A percentile compares a stretch with the other conserved stretches of the same genome.
Evolutionary conservation across 2,329 filamentous ascomycete genomes (phyloP).

Genomic region (Epichloe hybrida): DNA sequence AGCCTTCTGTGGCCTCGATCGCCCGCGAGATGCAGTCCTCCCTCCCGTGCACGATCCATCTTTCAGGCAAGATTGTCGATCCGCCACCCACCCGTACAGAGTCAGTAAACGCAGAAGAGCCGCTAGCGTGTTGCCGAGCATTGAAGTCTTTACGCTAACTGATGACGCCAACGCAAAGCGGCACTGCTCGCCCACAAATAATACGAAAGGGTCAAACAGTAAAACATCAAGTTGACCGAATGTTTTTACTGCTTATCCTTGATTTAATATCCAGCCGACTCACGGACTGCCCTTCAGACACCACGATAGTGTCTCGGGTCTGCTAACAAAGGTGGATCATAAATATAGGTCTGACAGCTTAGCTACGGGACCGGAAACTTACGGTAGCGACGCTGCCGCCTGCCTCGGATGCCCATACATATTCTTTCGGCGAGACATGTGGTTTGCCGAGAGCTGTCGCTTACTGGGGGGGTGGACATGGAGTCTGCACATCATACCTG

Average conservation of each 20-base stretch:
- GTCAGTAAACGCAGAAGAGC: background rate
- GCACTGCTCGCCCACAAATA: background rate
- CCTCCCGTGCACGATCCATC: background rate
- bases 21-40: background rate
- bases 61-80: background rate
- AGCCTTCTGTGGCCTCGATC: too few relatives aligned
- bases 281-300: background rate
- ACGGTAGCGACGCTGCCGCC: background rate
- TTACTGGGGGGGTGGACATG: background rate
- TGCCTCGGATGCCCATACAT: background rate
- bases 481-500: background rate
- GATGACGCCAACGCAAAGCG: background rate
- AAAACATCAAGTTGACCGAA: too few relatives aligned
- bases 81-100: background rate
- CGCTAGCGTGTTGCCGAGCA: background rate
- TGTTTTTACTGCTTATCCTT: too few relatives aligned
- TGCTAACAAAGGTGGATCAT: background rate
- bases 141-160: too few relatives aligned
- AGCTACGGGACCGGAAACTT: background rate
- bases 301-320: background rate
- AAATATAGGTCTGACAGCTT: background rate
- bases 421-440: background rate
- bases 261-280: too few relatives aligned
- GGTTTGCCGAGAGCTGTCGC: background rate
- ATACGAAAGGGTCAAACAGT: background rate